Conservation (phyloP, 805 yeast genomes). For the Pichia gijzeniarum region DNA sequence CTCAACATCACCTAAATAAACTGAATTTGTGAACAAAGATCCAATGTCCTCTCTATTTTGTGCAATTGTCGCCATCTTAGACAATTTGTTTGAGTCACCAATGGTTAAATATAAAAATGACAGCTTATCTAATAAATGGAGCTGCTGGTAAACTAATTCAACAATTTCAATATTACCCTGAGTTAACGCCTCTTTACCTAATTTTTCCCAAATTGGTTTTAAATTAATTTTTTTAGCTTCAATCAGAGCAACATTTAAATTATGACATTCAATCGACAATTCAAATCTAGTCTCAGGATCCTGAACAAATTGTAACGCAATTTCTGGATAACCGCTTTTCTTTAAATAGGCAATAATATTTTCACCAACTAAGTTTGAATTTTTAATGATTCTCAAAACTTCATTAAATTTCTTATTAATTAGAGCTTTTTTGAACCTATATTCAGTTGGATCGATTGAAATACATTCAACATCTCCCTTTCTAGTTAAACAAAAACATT, state of each 20-base stretch:
- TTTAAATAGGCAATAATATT: slow-evolving; percentile 92
- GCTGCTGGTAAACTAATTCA: slow-evolving; percentile 84
- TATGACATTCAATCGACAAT: slow-evolving; percentile 89
- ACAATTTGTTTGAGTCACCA: slow-evolving; percentile 70
- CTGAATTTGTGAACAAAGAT: slow-evolving; percentile 74
- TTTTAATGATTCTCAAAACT: slow-evolving; percentile 81
- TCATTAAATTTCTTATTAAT: slow-evolving; percentile 86
- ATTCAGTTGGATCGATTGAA: slow-evolving; percentile 91
- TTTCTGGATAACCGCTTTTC: slow-evolving; percentile 93
- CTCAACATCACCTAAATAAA: slow-evolving; percentile 68
- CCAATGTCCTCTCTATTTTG: slow-evolving; percentile 78
- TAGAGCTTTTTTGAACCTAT: slow-evolving; percentile 89
- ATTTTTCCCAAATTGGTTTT: slow-evolving; percentile 66
- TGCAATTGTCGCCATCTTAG: slow-evolving; percentile 84
- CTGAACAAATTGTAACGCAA: slow-evolving; percentile 93
- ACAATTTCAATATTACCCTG: slow-evolving; percentile 87
- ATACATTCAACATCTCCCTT: slow-evolving; percentile 75
- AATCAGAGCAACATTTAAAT: slow-evolving; percentile 75
- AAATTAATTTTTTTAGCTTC: slow-evolving; percentile 78
- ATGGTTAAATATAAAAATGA: slow-evolving; percentile 82
- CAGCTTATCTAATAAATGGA: slow-evolving; percentile 78
- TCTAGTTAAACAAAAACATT: slow-evolving; percentile 77
- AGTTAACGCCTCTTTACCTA: slow-evolving; percentile 77
- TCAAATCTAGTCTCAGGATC: slow-evolving; percentile 96
- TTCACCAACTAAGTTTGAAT: slow-evolving; percentile 92